Percentiles rank a stretch among this genome's conserved stretches.
Evolutionary conservation across 1,284 basidiomycete species (phyloP).

Genomic region (Ustilago nuda): DNA sequence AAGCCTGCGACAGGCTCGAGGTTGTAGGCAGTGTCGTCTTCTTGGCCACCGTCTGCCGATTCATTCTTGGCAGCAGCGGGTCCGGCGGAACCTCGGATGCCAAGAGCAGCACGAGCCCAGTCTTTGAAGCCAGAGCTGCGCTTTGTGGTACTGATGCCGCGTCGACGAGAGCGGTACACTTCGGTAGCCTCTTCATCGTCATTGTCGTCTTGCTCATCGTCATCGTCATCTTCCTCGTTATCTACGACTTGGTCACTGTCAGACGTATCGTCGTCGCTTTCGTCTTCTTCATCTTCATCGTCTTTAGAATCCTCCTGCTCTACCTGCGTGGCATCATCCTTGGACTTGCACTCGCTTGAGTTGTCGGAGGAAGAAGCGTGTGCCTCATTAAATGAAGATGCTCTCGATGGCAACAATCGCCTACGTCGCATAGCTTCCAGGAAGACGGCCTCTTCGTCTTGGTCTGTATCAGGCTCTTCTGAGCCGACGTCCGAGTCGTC

Average conservation of each 20-base stretch:
- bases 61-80: conserved; percentile 16
- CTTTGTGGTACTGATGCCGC: conserved; percentile 51
- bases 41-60: conserved; percentile 20
- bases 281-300: conserved; percentile 17
- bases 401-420: conserved; percentile 34
- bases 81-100: conserved; percentile 40
- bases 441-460: conserved; percentile 60
- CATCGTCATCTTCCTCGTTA: conserved; percentile 30
- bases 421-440: conserved; percentile 63
- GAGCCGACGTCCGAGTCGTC: conserved; percentile 37
- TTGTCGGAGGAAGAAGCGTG: conserved; percentile 13
- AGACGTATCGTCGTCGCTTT: conserved; percentile 10
- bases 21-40: conserved; percentile 45
- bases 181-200: conserved; percentile 28
- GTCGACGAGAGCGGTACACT: conserved; percentile 41
- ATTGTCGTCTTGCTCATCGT: conserved; percentile 26
- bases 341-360: conserved; percentile 8
- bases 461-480: conserved; percentile 56
- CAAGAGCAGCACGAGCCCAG: conserved; percentile 64
- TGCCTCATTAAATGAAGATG: conserved; percentile 4
- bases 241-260: conserved; percentile 27
- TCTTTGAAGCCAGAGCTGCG: conserved; percentile 64
- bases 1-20: conserved; percentile 63
- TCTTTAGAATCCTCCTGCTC: conserved; percentile 3
- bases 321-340: neutral